Evolutionary conservation across 1,284 basidiomycete genomes (phyloP), one percentile per base, ranked within the genome.

Genomic region (Rhodotorula sp.): DNA sequence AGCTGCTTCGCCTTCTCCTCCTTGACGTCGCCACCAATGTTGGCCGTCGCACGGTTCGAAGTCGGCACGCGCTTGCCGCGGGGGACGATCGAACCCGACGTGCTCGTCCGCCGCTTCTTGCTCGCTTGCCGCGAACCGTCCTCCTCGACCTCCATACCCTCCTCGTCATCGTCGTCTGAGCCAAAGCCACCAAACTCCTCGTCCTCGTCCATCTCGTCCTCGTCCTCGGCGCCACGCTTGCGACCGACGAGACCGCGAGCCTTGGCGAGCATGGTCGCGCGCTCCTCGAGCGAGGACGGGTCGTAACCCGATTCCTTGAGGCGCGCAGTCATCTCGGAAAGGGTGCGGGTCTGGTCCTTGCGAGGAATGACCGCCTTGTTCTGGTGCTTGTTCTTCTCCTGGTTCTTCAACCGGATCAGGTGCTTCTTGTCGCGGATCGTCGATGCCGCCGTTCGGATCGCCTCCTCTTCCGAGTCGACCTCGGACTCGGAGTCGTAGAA

Each of bases 381-480:
- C 85, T 92, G 93, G 79, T 89, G 86, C 64, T 88, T 87, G 82
- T 95, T 94, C 82, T 95, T 95, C 77, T 85, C 86, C 79, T 94
- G 91, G 12, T 92, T 90, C 66, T 84, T 83, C 71, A 90, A 84
- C 82, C 93, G 93, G 82, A 92, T 83, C 69, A 81, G 76, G 4
- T 82, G 82, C 79, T 86, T 83, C 69, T 91, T 87, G 51, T 87
- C 84, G 51, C 84, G 82, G 77, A 89, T 86, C 58, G 88, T 87
- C 64, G 86, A 85, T 26, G 85, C 86, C 4, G 88, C 89, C 79
- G 91, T 90, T 30, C 89, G 88, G 77, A 85, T 83, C 70, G 84
- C 84, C 80, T 96, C 93, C 80, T 95, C 94, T 69, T 96, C 95
- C 20, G 93, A 95, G 81, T 94, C 90, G 78, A 91, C 83, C 70